phyloP scores from a whole-genome alignment of 345 rosid genomes.

The Nephelium lappaceum region DNA sequence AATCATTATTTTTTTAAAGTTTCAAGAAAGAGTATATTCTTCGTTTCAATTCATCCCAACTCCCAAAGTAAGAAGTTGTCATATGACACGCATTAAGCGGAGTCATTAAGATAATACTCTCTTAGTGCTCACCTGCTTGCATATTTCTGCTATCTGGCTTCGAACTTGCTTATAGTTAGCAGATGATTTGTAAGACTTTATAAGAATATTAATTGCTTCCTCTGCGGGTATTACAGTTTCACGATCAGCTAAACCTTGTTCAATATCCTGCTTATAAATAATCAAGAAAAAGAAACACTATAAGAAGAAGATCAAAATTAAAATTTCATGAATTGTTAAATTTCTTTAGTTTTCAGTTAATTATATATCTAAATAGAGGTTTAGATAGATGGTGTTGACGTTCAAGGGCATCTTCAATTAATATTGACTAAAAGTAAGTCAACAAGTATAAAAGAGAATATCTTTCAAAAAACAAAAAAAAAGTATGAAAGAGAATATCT shows the following conservation, averaged over 20 bases:
- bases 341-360: no score
- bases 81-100: no score
- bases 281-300: background rate
- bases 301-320: background rate
- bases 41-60: no score
- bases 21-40: no score
- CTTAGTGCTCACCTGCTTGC: slow-evolving; percentile 29
- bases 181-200: slow-evolving; percentile 44
- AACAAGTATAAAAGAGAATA: background rate
- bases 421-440: background rate
- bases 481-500: background rate
- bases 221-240: slow-evolving; percentile 29
- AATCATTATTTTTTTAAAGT: no score
- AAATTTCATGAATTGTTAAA: background rate
- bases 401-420: no score
- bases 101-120: no score
- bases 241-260: slow-evolving; percentile 29
- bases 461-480: no score
- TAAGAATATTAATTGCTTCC: slow-evolving; percentile 44
- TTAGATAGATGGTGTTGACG: no score
- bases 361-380: no score
- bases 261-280: slow-evolving; percentile 38
- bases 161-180: slow-evolving; percentile 30
- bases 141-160: slow-evolving; percentile 30
- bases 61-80: no score